Conservation (phyloP, 179 eudicot genomes). For the Sideroxylon spinosum region DNA sequence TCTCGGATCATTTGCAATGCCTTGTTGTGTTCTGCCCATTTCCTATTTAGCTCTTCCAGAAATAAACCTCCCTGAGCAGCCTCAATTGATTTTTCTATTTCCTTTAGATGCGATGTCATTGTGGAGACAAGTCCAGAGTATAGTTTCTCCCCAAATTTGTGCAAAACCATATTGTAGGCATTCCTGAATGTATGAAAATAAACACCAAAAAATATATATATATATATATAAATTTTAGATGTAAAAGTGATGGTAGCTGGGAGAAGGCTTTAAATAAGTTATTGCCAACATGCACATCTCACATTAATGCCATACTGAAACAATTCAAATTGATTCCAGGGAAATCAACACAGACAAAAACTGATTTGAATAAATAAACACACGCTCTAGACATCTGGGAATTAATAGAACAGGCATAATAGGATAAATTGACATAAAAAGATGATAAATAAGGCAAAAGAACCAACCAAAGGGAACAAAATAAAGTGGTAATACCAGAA, state of each 20-base stretch:
- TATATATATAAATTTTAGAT: neutral
- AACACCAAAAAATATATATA: neutral
- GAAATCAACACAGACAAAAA: neutral
- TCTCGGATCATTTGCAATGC: slow-evolving; percentile 92
- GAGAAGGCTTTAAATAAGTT: neutral
- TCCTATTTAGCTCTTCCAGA: slow-evolving; percentile 75
- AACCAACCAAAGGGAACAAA: neutral
- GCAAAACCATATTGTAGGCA: slow-evolving; percentile 98
- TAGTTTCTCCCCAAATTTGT: slow-evolving; percentile 83
- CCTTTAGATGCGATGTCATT: slow-evolving; percentile 69
- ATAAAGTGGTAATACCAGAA: neutral
- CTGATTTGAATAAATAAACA: neutral
- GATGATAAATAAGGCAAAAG: neutral
- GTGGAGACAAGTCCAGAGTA: slow-evolving; percentile 79
- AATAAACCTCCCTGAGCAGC: slow-evolving; percentile 79
- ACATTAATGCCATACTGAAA: neutral
- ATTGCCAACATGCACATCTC: neutral
- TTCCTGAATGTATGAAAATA: slow-evolving; percentile 43
- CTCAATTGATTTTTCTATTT: slow-evolving; percentile 63
- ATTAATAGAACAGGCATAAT: neutral
- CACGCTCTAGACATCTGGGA: neutral
- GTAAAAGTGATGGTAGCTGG: neutral
- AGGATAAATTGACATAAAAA: neutral
- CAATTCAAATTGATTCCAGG: neutral
- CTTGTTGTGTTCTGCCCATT: slow-evolving; percentile 88